Conservation (phyloP, 176 grass and related monocot species). For the Triticum dicoccoides region DNA sequence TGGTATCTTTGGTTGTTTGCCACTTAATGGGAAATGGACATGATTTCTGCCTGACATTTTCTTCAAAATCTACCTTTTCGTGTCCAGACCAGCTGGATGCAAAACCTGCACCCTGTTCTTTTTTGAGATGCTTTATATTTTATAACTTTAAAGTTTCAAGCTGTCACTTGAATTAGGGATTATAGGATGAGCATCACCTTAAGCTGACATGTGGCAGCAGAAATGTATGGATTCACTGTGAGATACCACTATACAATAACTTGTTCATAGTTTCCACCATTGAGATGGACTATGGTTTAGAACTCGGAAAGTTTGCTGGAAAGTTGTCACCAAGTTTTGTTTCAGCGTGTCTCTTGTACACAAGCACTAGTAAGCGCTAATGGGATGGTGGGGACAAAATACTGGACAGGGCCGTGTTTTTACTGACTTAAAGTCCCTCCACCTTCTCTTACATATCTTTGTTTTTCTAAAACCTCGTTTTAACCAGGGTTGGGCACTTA, state of each 20-base stretch:
- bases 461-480: neutral
- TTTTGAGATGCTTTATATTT: no score
- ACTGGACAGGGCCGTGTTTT: neutral
- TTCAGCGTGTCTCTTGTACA: constrained; percentile 5
- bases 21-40: neutral
- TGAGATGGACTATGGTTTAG: neutral
- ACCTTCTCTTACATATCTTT: neutral
- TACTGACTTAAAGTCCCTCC: constrained; percentile 5
- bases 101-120: no score
- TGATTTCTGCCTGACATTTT: neutral
- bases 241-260: neutral
- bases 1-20: neutral
- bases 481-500: neutral
- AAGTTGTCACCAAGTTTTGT: neutral
- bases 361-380: neutral
- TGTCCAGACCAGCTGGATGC: neutral
- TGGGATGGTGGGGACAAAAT: neutral
- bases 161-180: neutral
- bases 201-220: neutral
- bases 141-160: neutral
- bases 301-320: neutral
- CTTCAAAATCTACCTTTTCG: neutral
- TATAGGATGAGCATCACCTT: neutral
- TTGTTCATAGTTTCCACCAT: neutral
- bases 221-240: neutral